Base-by-base conservation (phyloP, 2,329 filamentous ascomycete species). In the Neonectria ditissima region DNA sequence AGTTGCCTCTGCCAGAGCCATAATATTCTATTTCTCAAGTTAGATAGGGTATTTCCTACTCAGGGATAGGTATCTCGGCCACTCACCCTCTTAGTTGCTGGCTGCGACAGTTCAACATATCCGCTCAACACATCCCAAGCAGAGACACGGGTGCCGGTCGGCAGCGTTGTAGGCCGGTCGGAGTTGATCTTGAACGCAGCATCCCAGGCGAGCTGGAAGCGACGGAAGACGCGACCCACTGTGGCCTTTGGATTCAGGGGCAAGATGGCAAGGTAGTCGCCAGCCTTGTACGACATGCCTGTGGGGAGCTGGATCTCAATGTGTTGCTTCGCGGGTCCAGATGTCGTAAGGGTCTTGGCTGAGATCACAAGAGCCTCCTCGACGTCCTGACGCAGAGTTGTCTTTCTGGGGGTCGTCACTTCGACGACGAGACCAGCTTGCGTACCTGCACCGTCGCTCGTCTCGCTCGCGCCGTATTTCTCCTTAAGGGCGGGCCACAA, bases 211-310 rank as follows among this genome's bases (percentile, higher is more conserved):
- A 95, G 79, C 1, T 84, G 80, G 74, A 94, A 94, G 20, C 84
- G 82, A 18, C 84, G 81, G 78, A 93, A 87, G 0, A 87, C 90
- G 9, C 91, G 84, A 5, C 84, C 82, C 3, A 94, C 86, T 10
- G 82, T 87, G 30, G 84, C 78, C 48, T 83, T 82, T 1, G 88
- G 87, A 74, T 95, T 95, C 30, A 92, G 78, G 0, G 92, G 92
- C 1, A 94, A 80, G 2, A 94, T 82, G 0, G 91, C 90, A 0
- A 95, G 84, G 74, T 96, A 95, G 73, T 95, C 92, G 14, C 92
- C 92, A 2, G 90, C 86, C 41, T 86, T 84, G 77, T 94, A 95
- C 0, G 83, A 84, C 81, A 88, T 83, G 54, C 85, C 86, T 0
- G 82, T 85, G 0, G 92, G 92, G 1, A 95, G 82, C 63, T 87